These are phyloP conservation scores for Cyphellophora europaea DNA, from an alignment of 2,329 filamentous ascomycete species.

Conservation along the genomic window DNA sequence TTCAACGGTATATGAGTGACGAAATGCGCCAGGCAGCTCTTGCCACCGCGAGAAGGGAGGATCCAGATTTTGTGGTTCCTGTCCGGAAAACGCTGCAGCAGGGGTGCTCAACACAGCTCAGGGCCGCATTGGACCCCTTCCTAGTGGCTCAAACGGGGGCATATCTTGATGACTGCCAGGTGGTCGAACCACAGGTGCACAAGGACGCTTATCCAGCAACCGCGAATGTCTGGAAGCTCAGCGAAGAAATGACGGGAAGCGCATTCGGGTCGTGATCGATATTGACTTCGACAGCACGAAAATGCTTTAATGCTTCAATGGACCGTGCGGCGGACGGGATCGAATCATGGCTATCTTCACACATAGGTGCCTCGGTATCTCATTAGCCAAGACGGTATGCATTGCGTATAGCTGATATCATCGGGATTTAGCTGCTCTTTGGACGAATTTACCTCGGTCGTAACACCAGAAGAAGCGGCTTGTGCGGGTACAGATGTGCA, in stretches of 20 bases:
- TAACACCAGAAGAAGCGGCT: too few relatives aligned
- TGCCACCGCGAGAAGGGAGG: slow-evolving; percentile 3
- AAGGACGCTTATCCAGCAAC: slow-evolving; percentile 17
- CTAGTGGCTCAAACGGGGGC: slow-evolving; percentile 14
- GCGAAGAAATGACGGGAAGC: slow-evolving; percentile 25
- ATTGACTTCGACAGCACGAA: too few relatives aligned
- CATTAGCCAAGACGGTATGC: too few relatives aligned
- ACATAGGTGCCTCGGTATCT: too few relatives aligned
- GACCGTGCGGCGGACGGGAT: too few relatives aligned
- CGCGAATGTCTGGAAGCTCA: slow-evolving; percentile 36
- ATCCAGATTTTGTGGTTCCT: slow-evolving; percentile 8
- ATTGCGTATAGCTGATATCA: too few relatives aligned
- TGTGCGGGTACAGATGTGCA: too few relatives aligned
- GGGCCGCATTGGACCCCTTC: slow-evolving; percentile 24
- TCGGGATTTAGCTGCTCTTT: too few relatives aligned
- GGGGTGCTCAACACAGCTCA: slow-evolving; percentile 25
- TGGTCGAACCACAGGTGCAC: slow-evolving; percentile 16
- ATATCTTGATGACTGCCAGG: slow-evolving; percentile 34
- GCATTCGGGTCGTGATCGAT: too few relatives aligned
- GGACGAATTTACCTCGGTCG: too few relatives aligned
- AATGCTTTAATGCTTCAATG: too few relatives aligned
- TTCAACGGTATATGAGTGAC: slow-evolving; percentile 9
- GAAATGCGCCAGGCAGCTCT: slow-evolving; percentile 7
- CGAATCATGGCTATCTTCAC: too few relatives aligned
- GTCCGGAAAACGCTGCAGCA: slow-evolving; percentile 19